A percentile compares a stretch with the other conserved stretches of the same genome.
Conservation (phyloP, 2,329 filamentous ascomycete genomes). For the Penicillium sp. region DNA sequence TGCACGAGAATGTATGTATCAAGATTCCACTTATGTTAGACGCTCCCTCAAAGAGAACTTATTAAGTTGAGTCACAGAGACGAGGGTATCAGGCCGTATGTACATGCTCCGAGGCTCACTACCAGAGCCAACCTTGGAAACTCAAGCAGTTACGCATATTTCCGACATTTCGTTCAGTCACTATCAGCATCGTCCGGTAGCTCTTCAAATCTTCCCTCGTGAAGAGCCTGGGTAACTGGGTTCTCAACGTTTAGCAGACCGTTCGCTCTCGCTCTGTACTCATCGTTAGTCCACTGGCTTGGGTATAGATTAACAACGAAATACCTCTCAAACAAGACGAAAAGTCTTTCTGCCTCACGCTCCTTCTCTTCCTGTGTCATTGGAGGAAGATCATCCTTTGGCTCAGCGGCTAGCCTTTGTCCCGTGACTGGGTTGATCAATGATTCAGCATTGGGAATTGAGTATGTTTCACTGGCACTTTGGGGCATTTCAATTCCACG, state of each 20-base stretch:
- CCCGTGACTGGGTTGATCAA: conserved; percentile 82
- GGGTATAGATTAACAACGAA: background rate
- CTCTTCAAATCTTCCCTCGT: conserved; percentile 71
- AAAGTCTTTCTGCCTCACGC: conserved; percentile 83
- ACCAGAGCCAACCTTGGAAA: too few species aligned
- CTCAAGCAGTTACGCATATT: too few species aligned
- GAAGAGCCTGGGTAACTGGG: conserved; percentile 69
- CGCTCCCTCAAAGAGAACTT: too few species aligned
- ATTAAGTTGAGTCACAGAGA: too few species aligned
- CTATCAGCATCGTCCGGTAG: conserved; percentile 57
- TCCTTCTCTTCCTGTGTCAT: conserved; percentile 95
- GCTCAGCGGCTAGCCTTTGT: conserved; percentile 73
- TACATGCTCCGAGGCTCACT: background rate
- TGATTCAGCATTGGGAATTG: conserved; percentile 29
- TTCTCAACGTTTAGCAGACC: conserved; percentile 79
- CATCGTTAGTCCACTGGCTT: conserved; percentile 15
- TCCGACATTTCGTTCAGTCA: conserved; percentile 16
- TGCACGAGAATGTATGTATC: too few species aligned
- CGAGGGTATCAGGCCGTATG: background rate
- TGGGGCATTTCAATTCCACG: conserved; percentile 78
- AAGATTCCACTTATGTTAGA: too few species aligned
- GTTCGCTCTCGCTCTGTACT: conserved; percentile 64
- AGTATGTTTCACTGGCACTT: conserved; percentile 61
- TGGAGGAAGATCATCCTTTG: conserved; percentile 59
- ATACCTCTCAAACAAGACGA: conserved; percentile 86